These are phyloP conservation scores for Aspergillus latus DNA, from an alignment of 2,329 filamentous ascomycete genomes.

Conservation along the genomic window DNA sequence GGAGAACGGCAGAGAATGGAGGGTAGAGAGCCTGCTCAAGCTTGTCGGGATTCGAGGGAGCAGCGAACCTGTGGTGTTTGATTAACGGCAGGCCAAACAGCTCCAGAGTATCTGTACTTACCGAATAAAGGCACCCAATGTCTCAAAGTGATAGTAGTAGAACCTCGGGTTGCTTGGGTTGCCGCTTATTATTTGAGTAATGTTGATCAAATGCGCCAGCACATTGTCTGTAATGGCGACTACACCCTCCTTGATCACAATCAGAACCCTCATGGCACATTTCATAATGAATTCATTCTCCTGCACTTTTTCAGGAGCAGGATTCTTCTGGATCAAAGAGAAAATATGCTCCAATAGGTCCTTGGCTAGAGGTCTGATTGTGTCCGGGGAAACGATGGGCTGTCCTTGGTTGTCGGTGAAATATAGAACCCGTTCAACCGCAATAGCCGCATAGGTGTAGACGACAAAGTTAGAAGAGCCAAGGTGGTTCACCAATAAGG, in stretches of 20 bases:
- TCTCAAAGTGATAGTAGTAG: constrained; percentile 98
- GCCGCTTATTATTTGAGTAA: constrained; percentile 86
- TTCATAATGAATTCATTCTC: constrained; percentile 99
- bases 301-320: constrained; percentile 85
- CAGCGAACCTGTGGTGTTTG: constrained; percentile 57
- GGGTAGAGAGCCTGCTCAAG: constrained; percentile 80
- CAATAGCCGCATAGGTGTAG: constrained; percentile 95
- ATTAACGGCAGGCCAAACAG: not conserved
- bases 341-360: constrained; percentile 89
- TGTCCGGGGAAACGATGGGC: constrained; percentile 74
- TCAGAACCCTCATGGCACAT: constrained; percentile 95
- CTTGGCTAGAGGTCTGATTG: constrained; percentile 78
- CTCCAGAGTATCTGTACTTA: constrained; percentile 33
- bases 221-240: constrained; percentile 72
- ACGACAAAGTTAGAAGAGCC: constrained; percentile 91
- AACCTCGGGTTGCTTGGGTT: constrained; percentile 98
- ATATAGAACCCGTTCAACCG: constrained; percentile 88
- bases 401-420: constrained; percentile 73
- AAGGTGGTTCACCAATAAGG: constrained; percentile 86
- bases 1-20: constrained; percentile 77
- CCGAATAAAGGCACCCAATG: constrained; percentile 82
- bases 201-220: constrained; percentile 79
- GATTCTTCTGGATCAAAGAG: constrained; percentile 81
- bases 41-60: constrained; percentile 65
- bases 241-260: constrained; percentile 85